Percentiles rank a stretch among this genome's conserved stretches.
These are phyloP conservation scores for Penicillium sp. DNA, from an alignment of 2,329 filamentous ascomycete genomes.

Conservation along the genomic window DNA sequence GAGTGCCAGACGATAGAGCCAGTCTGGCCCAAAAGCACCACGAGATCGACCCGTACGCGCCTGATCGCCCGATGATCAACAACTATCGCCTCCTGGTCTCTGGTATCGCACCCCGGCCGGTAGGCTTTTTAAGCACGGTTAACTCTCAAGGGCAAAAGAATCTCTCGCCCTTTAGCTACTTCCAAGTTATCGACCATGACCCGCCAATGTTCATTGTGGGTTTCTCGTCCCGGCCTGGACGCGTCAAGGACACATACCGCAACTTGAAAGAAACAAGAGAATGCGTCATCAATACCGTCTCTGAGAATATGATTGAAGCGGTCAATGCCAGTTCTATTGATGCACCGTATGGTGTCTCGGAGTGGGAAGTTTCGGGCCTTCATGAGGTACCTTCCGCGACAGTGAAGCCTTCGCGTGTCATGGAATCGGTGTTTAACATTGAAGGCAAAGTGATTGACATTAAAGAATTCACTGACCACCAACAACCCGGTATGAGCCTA, in stretches of 20 bases:
- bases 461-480: conserved; percentile 74
- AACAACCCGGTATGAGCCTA: conserved; percentile 71
- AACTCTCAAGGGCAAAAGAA: conserved; percentile 68
- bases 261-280: conserved; percentile 74
- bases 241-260: conserved; percentile 74
- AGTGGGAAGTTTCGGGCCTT: conserved; percentile 80
- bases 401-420: conserved; percentile 72
- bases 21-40: conserved; percentile 42
- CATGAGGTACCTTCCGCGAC: conserved; percentile 66
- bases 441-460: conserved; percentile 75
- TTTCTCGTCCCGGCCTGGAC: conserved; percentile 58
- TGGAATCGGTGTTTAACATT: conserved; percentile 78
- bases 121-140: conserved; percentile 65
- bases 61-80: conserved; percentile 66
- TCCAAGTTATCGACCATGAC: conserved; percentile 79
- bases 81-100: conserved; percentile 93
- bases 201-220: conserved; percentile 78
- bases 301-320: conserved; percentile 81
- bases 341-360: conserved; percentile 72
- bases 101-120: conserved; percentile 76
- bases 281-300: conserved; percentile 84
- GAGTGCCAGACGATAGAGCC: conserved; percentile 19
- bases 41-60: conserved; percentile 76
- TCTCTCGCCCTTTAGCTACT: conserved; percentile 83
- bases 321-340: conserved; percentile 79